Base-by-base conservation (phyloP, 2,329 filamentous ascomycete species). In the Aspergillus fructus region DNA sequence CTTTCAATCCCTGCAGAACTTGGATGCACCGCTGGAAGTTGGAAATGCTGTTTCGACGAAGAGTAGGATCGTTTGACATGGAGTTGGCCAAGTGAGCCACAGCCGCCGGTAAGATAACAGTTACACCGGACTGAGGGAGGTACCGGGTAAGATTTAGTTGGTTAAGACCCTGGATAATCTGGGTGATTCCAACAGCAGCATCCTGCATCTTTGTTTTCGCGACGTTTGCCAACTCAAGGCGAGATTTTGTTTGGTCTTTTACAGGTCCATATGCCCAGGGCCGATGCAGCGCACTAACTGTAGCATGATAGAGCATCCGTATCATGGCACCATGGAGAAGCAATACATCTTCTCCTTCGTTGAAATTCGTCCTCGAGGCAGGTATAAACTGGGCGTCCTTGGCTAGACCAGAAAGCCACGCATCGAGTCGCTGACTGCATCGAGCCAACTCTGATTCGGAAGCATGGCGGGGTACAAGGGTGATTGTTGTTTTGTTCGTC, bases 271-370 rank as follows among this genome's bases (percentile, higher is more conserved):
- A 79, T 59, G 96, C 91, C 65, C 93, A 91, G 2, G 92, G 92
- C 23, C 92, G 85, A 72, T 96, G 90, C 11, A 96, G 81, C 1
- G 91, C 91, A 46, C 91, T 94, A n/a, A 93, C 81, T 1, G 91
- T 94, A 1, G 91, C 93, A 74, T 91, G 91, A 72, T 93, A 96
- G 0, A 94, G 86, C 89, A 96, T 93, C 72, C 94, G 90, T 27
- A 96, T 78, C 50, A 96, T 82, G n/a, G 89, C 89, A 40, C 89
- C 83, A 68, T 96, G 90, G 1, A 96, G 74, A 49, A 83, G 76
- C 6, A 85, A 64, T 2, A 77, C 74, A 40, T 76, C 71, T 48
- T 78, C 76, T n/a, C 75, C 74, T 21, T 73, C 62, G 2, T 83
- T 83, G 12, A 86, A 81, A 48, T 81, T 80, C 39, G 85, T 86